Base-by-base conservation (phyloP, 306 rosid species). In the Cicer judaicum region DNA sequence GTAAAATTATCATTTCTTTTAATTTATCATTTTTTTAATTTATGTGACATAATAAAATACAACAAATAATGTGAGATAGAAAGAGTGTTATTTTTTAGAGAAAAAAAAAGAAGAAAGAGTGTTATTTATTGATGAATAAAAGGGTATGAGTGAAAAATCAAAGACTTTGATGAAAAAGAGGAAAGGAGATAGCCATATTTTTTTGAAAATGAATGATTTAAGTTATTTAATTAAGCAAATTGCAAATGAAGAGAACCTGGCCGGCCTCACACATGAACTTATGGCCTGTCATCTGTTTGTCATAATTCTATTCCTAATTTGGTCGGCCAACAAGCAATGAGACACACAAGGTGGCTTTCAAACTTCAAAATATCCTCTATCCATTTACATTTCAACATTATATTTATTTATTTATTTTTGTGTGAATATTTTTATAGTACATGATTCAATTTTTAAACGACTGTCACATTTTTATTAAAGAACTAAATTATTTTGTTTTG, bases 271-370 rank as follows among this genome's bases (percentile, higher is more conserved):
- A 75, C n/a, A 64, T 2, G 2, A n/a, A 67, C 16, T 36, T 44
- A 4, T 14, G 81, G 74, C 74, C 80, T 81, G 86, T 68, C 66
- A 38, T 80, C 42, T 81, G 56, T 73, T 80, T 85, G 89, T 84
- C 87, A 43, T 12, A 8, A 52, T 2, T 68, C 41, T 16, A 66
- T 74, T 74, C 76, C 74, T 68, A 47, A 38, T 15, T 43, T 38
- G 80, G 88, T 88, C 88, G 89, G 90, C 90, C 84, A 79, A 79
- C 91, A 85, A 81, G 73, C 81, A 86, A 88, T 78, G 75, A 76
- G 87, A 88, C 89, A 78, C 66, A 8, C 48, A 54, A 72, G 80
- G 38, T 75, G 81, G 75, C 39, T 24, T 24, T 57, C 40, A 57
- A 24, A 24, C 78, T 71, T 70, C 16, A 49, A 48, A 24, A 24